Evolutionary conservation across 768 basidiomycete genomes (phyloP).

Genomic region (Gymnopilus dilepis): DNA sequence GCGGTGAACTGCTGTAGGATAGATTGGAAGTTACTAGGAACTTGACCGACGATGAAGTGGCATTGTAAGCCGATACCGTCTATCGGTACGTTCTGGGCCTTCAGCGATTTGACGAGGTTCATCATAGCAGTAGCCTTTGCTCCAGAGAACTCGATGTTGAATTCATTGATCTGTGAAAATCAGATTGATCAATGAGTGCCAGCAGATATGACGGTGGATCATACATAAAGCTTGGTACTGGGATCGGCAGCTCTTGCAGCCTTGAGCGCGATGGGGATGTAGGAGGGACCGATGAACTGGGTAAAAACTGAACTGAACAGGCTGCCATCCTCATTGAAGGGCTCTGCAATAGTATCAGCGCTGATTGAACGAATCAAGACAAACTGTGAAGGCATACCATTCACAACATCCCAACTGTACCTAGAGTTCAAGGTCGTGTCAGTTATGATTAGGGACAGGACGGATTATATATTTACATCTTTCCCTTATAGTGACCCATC

Average conservation of each 20-base stretch:
- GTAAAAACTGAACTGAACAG: conserved; percentile 59
- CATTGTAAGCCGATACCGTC: conserved; percentile 67
- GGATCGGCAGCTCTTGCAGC: conserved; percentile 61
- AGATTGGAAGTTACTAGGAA: conserved; percentile 52
- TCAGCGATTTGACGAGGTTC: conserved; percentile 55
- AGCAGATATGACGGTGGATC: background rate
- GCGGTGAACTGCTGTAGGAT: conserved; percentile 58
- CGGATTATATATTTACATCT: conserved; percentile 39
- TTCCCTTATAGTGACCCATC: conserved; percentile 56
- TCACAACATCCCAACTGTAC: conserved; percentile 59
- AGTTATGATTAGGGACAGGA: background rate
- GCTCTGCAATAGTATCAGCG: conserved; percentile 34
- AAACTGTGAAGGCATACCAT: conserved; percentile 34
- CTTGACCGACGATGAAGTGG: conserved; percentile 64
- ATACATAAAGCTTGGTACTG: conserved; percentile 58
- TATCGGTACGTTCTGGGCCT: conserved; percentile 53
- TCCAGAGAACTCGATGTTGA: conserved; percentile 48
- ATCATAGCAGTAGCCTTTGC: conserved; percentile 62
- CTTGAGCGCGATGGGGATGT: conserved; percentile 53
- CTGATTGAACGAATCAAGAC: background rate
- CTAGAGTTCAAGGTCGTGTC: background rate
- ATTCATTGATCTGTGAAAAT: conserved; percentile 41
- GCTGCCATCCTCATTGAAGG: conserved; percentile 66
- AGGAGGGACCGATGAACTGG: conserved; percentile 51
- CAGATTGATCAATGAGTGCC: background rate